Conservation (phyloP, 352 stramenopile genomes). For the Globisporangium cystogenes region DNA sequence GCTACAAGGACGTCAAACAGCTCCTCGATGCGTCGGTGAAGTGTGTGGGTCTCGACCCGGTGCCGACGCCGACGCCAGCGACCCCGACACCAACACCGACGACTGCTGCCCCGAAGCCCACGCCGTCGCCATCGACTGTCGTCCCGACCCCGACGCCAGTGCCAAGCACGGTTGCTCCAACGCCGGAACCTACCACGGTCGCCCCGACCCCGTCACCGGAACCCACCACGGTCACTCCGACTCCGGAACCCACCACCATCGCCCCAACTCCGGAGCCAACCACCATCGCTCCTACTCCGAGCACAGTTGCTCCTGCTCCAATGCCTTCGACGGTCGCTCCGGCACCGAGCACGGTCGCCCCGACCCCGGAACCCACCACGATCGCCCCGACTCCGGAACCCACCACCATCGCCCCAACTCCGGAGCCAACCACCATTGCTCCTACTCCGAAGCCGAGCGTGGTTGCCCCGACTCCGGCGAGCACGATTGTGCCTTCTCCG, state of each 20-base stretch:
- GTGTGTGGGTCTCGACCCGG: slow-evolving; percentile 41
- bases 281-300: not conserved
- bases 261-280: too few relatives aligned
- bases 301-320: too few relatives aligned
- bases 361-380: too few relatives aligned
- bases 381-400: too few relatives aligned
- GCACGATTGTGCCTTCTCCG: not conserved
- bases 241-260: too few relatives aligned
- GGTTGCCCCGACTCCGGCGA: not conserved
- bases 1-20: slow-evolving; percentile 31
- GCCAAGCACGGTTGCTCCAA: too few relatives aligned
- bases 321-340: too few relatives aligned
- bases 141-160: too few relatives aligned
- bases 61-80: slow-evolving; percentile 12
- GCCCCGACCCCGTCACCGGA: too few relatives aligned
- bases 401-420: not conserved
- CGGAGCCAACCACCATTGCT: not conserved
- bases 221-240: too few relatives aligned
- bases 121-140: too few relatives aligned
- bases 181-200: not conserved
- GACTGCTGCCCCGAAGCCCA: slow-evolving; percentile 9
- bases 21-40: slow-evolving; percentile 13
- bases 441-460: not conserved
- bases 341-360: not conserved
- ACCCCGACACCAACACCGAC: not conserved